Evolutionary conservation across 306 rosid species (phyloP).

Genomic region (Pueraria montana): DNA sequence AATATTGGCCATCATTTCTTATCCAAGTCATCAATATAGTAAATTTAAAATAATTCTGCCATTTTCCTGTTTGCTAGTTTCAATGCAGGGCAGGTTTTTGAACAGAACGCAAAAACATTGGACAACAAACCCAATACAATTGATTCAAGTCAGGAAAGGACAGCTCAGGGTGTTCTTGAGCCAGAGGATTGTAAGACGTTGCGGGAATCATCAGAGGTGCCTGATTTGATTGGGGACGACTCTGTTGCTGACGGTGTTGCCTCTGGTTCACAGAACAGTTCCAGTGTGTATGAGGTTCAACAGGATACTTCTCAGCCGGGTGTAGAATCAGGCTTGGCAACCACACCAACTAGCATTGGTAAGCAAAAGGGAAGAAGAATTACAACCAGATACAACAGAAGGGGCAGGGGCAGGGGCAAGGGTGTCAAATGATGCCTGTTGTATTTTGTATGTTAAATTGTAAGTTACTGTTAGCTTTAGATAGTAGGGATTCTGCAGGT

Average conservation of each 20-base stretch:
- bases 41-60: conserved; percentile 30
- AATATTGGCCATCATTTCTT: conserved; percentile 21
- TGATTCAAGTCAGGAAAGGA: conserved; percentile 51
- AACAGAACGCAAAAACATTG: conserved; percentile 44
- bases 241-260: conserved; percentile 46
- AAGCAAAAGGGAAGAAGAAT: conserved; percentile 60
- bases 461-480: conserved; percentile 57
- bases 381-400: conserved; percentile 61
- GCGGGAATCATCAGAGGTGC: conserved; percentile 65
- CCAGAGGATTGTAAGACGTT: conserved; percentile 57
- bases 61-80: conserved; percentile 61
- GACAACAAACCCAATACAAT: conserved; percentile 46
- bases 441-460: conserved; percentile 47
- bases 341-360: conserved; percentile 45
- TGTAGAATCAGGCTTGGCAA: conserved; percentile 44
- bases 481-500: conserved; percentile 54
- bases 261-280: conserved; percentile 66
- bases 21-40: not conserved
- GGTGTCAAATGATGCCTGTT: conserved; percentile 58
- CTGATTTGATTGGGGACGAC: conserved; percentile 46
- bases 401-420: conserved; percentile 45
- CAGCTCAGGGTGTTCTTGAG: conserved; percentile 43
- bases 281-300: conserved; percentile 55
- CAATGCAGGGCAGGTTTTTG: conserved; percentile 50
- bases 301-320: conserved; percentile 55